Evolutionary conservation across 495 filamentous ascomycete genomes (phyloP).

Genomic region (Aspergillus incahuasiensis): DNA sequence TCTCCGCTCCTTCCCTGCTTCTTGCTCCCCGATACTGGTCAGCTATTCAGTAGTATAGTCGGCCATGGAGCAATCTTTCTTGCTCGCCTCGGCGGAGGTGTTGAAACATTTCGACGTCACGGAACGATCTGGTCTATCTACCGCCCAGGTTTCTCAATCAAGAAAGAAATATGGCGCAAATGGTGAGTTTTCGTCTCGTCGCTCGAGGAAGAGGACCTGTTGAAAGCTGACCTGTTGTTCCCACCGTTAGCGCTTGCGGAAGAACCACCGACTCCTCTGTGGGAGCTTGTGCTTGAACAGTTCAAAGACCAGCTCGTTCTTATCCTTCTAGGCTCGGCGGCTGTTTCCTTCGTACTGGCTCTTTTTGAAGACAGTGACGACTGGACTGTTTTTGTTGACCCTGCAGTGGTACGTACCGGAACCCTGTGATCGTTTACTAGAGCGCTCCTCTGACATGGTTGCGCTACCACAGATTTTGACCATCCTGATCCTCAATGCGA

Average conservation of each 20-base stretch:
- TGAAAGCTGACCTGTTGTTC: constrained; percentile 13
- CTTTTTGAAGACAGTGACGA: constrained; percentile 90
- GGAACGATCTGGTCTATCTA: constrained; percentile 61
- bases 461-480: constrained; percentile 70
- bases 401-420: constrained; percentile 66
- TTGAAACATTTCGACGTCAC: constrained; percentile 68
- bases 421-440: neutral
- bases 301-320: constrained; percentile 99
- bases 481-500: constrained; percentile 92
- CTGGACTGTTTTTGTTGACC: constrained; percentile 98
- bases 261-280: constrained; percentile 94
- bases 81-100: constrained; percentile 61
- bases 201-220: neutral
- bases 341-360: constrained; percentile 90
- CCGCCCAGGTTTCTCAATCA: constrained; percentile 58
- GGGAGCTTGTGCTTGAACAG: constrained; percentile 94
- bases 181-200: constrained; percentile 51
- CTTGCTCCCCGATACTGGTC: constrained; percentile 19
- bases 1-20: constrained; percentile 18
- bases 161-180: constrained; percentile 75
- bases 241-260: constrained; percentile 73
- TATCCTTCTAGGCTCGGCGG: constrained; percentile 89
- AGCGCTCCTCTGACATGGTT: constrained; percentile 12
- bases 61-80: constrained; percentile 77
- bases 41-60: constrained; percentile 17